Evolutionary conservation across 129 eudicot species (phyloP), one percentile per base, ranked within the genome.

Genomic region (Sambucus nigra): DNA sequence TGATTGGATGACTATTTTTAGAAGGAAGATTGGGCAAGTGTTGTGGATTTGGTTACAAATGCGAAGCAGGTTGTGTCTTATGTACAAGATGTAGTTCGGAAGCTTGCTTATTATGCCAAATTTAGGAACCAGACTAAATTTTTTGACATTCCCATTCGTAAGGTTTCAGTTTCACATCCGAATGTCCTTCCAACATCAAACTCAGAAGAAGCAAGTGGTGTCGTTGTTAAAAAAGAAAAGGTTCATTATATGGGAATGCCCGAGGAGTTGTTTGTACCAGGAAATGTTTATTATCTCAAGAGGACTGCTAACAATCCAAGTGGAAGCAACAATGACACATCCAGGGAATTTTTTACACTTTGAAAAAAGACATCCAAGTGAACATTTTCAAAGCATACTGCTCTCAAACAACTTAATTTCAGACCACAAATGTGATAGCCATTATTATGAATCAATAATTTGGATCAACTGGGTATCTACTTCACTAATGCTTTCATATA

Each of bases 51-150:
- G 47, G 81, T 91, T 50, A 74, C 87, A 12, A 91, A 91, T 67
- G 98, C 95, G 32, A 85, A 80, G 69, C 95, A 85, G 57, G 88
- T 86, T 38, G 83, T 79, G 19, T 66, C 89, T 12, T 85, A 89
- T 65, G 89, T 91, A 48, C 98, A 91, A 82, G 98, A 85, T 65
- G 98, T 64, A 47, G 94, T 95, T 61, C 70, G 92, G 59, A 91
- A 79, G 75, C 74, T 91, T 61, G 84, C 83, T 55, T 87, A 88
- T 58, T 88, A 71, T 49, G 84, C 94, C 53, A 83, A 83, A 42
- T 72, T 77, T 55, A 68, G 77, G 33, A 61, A 73, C 72, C 63
- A 70, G 50, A 60, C 73, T 0, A 62, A 70, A n/a, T 41, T 51
- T 54, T 35, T 82, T 14, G 95, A 78, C 48, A 57, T 81, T 57